phyloP scores from a whole-genome alignment of 148 eudicot species.

The Vaccinium darrowii region DNA sequence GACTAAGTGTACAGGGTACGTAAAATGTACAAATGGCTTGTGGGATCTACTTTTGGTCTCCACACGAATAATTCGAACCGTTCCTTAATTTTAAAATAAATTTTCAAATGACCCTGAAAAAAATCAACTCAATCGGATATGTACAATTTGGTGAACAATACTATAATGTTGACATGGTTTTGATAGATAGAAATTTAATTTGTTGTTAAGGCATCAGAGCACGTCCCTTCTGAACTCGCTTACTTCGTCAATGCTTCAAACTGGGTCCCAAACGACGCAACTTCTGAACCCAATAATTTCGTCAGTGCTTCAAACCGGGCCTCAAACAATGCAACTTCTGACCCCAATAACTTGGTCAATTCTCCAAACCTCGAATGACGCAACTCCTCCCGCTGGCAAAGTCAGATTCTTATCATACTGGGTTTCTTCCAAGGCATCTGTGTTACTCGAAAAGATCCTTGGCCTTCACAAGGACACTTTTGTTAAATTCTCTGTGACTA shows the following conservation, averaged over 20 bases:
- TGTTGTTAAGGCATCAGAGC: not conserved
- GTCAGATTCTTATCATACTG: slow-evolving; percentile 6
- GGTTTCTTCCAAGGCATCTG: slow-evolving; percentile 7
- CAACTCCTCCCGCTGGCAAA: not conserved
- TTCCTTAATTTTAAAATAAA: too few relatives aligned
- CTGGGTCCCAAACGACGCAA: not conserved
- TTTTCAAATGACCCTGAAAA: too few relatives aligned
- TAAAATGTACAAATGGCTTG: too few relatives aligned
- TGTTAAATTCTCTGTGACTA: not conserved
- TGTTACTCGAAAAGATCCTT: slow-evolving; percentile 7
- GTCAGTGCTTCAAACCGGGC: not conserved
- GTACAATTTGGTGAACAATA: not conserved
- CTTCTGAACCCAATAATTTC: not conserved
- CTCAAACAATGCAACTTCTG: not conserved
- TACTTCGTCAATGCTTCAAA: not conserved
- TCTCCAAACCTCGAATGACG: not conserved
- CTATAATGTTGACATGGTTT: not conserved
- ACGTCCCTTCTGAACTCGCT: not conserved
- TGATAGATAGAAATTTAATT: not conserved
- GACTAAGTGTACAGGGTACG: too few relatives aligned
- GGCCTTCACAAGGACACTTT: slow-evolving; percentile 6
- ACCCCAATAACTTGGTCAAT: not conserved
- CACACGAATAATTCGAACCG: too few relatives aligned
- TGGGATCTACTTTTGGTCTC: too few relatives aligned
- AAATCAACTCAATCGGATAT: too few relatives aligned